A percentile compares a stretch with the other conserved stretches of the same genome.
Conservation (phyloP, 176 grass and related monocot species). For the Eragrostis curvula region DNA sequence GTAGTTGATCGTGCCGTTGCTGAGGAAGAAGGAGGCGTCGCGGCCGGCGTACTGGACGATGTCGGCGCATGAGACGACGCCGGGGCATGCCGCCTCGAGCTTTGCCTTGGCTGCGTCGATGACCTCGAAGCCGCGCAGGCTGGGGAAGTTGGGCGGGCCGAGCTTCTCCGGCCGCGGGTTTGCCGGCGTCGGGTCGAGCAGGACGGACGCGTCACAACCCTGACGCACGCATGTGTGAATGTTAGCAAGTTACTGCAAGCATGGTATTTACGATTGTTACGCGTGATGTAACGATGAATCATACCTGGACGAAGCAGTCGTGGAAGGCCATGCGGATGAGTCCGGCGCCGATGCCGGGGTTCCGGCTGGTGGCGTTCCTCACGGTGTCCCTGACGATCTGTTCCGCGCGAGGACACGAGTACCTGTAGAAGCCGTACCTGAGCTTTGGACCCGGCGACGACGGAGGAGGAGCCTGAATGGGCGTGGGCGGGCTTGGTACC, state of each 20-base stretch:
- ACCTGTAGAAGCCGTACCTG: constrained; percentile 41
- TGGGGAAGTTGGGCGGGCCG: constrained; percentile 20
- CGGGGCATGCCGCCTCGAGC: constrained; percentile 34
- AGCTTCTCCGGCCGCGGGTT: constrained; percentile 54
- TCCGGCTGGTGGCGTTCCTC: neutral
- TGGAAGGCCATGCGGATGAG: constrained; percentile 67
- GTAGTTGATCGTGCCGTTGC: constrained; percentile 23
- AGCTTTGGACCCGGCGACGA: neutral
- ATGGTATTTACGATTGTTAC: too few species aligned
- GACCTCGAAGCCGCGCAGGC: constrained; percentile 48
- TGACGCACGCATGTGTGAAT: neutral
- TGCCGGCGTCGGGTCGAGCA: constrained; percentile 30
- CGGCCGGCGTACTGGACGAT: constrained; percentile 51
- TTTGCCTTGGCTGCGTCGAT: constrained; percentile 43
- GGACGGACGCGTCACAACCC: constrained; percentile 65
- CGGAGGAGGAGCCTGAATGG: too few species aligned
- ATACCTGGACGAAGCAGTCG: constrained; percentile 72
- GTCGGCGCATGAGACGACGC: constrained; percentile 58
- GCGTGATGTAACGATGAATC: too few species aligned
- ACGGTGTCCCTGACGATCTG: constrained; percentile 28
- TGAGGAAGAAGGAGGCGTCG: constrained; percentile 51
- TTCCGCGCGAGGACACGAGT: constrained; percentile 45
- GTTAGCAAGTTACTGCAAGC: neutral
- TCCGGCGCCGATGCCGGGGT: constrained; percentile 50
- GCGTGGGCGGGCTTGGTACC: neutral